Evolutionary conservation across 2,329 filamentous ascomycete genomes (phyloP), one percentile per base, ranked within the genome.

Genomic region (Dothideomycetidae sp.): DNA sequence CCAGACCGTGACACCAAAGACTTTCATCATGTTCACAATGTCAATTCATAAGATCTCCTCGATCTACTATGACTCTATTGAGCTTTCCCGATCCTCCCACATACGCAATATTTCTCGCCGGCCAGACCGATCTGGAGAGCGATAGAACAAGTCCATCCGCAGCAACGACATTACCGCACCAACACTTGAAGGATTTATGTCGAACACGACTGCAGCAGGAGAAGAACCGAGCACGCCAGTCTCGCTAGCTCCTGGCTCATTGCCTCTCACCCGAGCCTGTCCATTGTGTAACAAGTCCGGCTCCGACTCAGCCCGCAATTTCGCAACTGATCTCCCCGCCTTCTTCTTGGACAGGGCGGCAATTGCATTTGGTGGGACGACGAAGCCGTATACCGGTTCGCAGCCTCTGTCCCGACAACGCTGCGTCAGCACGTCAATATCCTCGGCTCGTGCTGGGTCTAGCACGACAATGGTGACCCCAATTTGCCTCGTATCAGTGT

Each of bases 61-160:
- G n/a, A n/a, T n/a, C n/a, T n/a, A n/a, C n/a, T n/a, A n/a, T n/a
- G n/a, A n/a, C n/a, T n/a, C n/a, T n/a, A n/a, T n/a, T n/a, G n/a
- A n/a, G n/a, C n/a, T n/a, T n/a, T n/a, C n/a, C n/a, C n/a, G n/a
- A n/a, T n/a, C n/a, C n/a, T n/a, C n/a, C n/a, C n/a, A n/a, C n/a
- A n/a, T n/a, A n/a, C n/a, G n/a, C n/a, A n/a, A n/a, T n/a, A n/a
- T n/a, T n/a, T n/a, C n/a, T n/a, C n/a, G n/a, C n/a, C n/a, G n/a
- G n/a, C n/a, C n/a, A n/a, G n/a, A n/a, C n/a, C n/a, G n/a, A n/a
- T n/a, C n/a, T n/a, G n/a, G n/a, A n/a, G n/a, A n/a, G n/a, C 28
- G 13, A 12, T 28, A 28, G n/a, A 38, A 30, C 18, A 38, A 12
- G 17, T 38, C 36, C 29, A 11, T 23, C 18, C 36, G 26, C 36